phyloP scores from a whole-genome alignment of 2,329 filamentous ascomycete genomes.

The Curvularia verruculosa region DNA sequence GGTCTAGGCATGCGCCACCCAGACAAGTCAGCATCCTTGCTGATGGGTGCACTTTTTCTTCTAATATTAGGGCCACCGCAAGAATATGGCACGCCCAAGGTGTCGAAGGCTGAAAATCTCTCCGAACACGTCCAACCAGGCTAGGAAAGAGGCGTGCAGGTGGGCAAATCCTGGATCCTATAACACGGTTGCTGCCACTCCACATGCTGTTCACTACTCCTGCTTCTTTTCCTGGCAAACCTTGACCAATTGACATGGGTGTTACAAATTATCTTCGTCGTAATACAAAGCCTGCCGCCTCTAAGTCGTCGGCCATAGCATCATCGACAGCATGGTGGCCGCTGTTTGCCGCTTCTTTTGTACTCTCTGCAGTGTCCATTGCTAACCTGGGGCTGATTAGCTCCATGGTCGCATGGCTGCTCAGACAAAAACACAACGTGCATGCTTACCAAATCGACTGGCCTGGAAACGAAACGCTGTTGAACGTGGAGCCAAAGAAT shows the following conservation, averaged over 20 bases:
- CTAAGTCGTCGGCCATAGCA: constrained; percentile 13
- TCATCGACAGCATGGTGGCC: constrained; percentile 16
- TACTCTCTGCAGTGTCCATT: constrained; percentile 41
- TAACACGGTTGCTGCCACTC: constrained; percentile 8
- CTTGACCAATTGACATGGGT: constrained; percentile 15
- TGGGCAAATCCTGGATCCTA: constrained; percentile 4
- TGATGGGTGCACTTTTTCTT: constrained; percentile 12
- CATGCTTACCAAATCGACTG: constrained; percentile 31
- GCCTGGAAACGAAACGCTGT: constrained; percentile 26
- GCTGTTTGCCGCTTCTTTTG: constrained; percentile 29
- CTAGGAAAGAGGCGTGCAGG: constrained; percentile 17
- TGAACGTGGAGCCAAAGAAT: constrained; percentile 34
- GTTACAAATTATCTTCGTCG: constrained; percentile 9
- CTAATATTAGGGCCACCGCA: constrained; percentile 11
- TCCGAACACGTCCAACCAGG: constrained; percentile 19
- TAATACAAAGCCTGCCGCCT: neutral
- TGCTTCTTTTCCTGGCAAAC: neutral
- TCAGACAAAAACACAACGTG: constrained; percentile 38
- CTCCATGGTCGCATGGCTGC: constrained; percentile 44
- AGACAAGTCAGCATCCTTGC: constrained; percentile 7
- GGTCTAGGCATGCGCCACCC: constrained; percentile 2
- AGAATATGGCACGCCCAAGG: constrained; percentile 13
- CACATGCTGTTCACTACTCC: neutral
- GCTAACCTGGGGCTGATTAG: constrained; percentile 38
- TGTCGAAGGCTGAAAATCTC: constrained; percentile 16